Evolutionary conservation across 768 basidiomycete species (phyloP).

Genomic region (Xerocomus potaroensis): DNA sequence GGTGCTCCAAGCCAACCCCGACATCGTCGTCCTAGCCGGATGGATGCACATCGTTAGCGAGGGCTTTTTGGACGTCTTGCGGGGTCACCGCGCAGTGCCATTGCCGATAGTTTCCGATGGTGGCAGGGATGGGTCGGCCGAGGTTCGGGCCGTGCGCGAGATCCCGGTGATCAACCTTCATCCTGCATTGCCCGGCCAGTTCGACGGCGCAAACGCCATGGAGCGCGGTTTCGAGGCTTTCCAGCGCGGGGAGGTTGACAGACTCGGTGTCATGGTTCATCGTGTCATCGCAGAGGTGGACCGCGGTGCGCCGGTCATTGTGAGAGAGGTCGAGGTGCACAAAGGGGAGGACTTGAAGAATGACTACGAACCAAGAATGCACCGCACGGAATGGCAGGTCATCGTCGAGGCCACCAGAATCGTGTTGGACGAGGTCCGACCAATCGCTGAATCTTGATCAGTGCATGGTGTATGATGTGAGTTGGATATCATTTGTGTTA

Average conservation of each 20-base stretch:
- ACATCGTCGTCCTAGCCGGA: conserved; percentile 91
- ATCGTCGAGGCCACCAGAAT: conserved; percentile 83
- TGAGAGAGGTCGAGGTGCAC: conserved; percentile 69
- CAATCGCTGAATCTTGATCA: neutral
- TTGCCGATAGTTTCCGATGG: neutral
- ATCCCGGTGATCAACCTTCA: conserved; percentile 95
- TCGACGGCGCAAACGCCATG: conserved; percentile 92
- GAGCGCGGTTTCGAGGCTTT: conserved; percentile 88
- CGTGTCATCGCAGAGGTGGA: conserved; percentile 92
- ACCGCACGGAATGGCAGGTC: conserved; percentile 81
- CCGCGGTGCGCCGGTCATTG: conserved; percentile 81
- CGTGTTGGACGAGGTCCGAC: conserved; percentile 54
- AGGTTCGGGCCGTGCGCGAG: conserved; percentile 12
- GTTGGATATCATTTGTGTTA: conserved; percentile 5
- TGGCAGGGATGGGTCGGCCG: conserved; percentile 32
- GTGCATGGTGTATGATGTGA: neutral
- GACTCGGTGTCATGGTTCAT: conserved; percentile 91
- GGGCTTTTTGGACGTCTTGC: conserved; percentile 66
- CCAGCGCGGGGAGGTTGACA: conserved; percentile 70
- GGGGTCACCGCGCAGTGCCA: conserved; percentile 33
- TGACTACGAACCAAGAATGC: conserved; percentile 69
- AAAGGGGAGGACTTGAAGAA: conserved; percentile 67
- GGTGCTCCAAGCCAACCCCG: conserved; percentile 61
- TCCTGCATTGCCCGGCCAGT: conserved; percentile 93
- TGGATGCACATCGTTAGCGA: conserved; percentile 98